A percentile compares a stretch with the other conserved stretches of the same genome.
Conservation (phyloP, 495 filamentous ascomycete species). For the Hypoxylon rickii region DNA sequence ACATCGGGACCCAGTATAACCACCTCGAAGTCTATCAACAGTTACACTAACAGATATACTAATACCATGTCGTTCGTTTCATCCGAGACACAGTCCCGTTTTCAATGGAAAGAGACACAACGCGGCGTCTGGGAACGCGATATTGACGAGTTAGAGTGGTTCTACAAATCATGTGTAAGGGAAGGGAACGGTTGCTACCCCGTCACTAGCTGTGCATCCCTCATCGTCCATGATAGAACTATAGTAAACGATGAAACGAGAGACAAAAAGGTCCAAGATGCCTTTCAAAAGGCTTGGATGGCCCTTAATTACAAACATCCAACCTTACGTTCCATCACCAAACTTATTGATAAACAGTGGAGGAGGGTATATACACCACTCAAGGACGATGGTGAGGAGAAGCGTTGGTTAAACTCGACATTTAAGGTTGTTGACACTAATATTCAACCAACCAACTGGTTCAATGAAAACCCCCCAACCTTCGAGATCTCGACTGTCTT, state of each 20-base stretch:
- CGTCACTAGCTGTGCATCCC: conserved; percentile 46
- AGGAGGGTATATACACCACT: conserved; percentile 47
- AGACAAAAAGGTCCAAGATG: conserved; percentile 25
- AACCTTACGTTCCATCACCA: conserved; percentile 47
- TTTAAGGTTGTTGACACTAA: conserved; percentile 40
- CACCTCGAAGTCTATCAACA: too few relatives aligned
- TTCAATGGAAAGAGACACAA: conserved; percentile 31
- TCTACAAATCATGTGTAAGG: conserved; percentile 46
- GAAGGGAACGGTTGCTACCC: conserved; percentile 31
- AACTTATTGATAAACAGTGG: conserved; percentile 30
- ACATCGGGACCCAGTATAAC: too few relatives aligned
- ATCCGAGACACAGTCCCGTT: not conserved
- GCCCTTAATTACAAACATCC: conserved; percentile 49
- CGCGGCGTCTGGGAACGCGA: conserved; percentile 46
- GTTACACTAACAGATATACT: too few relatives aligned
- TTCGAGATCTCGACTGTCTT: conserved; percentile 45
- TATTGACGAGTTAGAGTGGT: conserved; percentile 51
- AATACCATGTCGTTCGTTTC: not conserved
- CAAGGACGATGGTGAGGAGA: conserved; percentile 9
- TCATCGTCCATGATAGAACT: conserved; percentile 45
- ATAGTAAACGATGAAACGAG: conserved; percentile 6
- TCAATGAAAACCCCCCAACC: conserved; percentile 47
- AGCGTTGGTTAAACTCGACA: conserved; percentile 44
- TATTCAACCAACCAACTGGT: conserved; percentile 44
- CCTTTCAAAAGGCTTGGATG: conserved; percentile 48